Base-by-base conservation (phyloP, 2,329 filamentous ascomycete species). In the Incumbomyces lentus region DNA sequence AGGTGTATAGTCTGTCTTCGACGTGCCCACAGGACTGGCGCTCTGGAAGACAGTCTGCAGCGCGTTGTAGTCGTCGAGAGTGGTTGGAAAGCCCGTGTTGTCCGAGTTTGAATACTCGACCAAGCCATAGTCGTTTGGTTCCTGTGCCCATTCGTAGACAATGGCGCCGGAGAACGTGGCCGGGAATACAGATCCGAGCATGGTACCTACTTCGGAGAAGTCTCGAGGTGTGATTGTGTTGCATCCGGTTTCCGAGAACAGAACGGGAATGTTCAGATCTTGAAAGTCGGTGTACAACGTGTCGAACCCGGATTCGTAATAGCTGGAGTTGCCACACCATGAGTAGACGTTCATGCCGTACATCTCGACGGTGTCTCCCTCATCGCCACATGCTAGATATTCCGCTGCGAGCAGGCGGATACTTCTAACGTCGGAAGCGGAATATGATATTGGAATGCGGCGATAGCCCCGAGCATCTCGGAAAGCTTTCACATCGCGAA, bases 211-310 rank as follows among this genome's bases (percentile, higher is more conserved):
- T 59, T 93, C 66, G 7, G 59, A 55, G 44, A 69, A 69, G 6
- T 60, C 62, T 30, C 66, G 62, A 12, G 66, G 66, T 7, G 55
- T 56, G 6, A 56, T 54, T 4, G 59, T 59, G 8, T 26, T 26
- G 72, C 86, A 93, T 49, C 86, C 86, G 1, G 86, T 90, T 66
- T 93, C 86, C 32, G 84, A 88, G 67, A 93, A 86, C 71, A 87
- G 87, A 58, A 89, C 85, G 26, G 84, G 86, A 16, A 92, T 79
- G 40, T 79, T 81, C 64, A 86, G 88, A 56, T 76, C 65, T 32
- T 73, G 73, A 4, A 82, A 80, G 54, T 83, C 79, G 46, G 71
- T 63, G 61, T 86, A 73, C 19, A 92, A 76, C 53, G 71, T 69
- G 38, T 70, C 60, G 66, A 92, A 93, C 48, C 84, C 85, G 2